Percentiles rank a stretch among this genome's conserved stretches.
phyloP scores from a whole-genome alignment of 1,139 yeast genomes.

The Yamadazyma triangularis region DNA sequence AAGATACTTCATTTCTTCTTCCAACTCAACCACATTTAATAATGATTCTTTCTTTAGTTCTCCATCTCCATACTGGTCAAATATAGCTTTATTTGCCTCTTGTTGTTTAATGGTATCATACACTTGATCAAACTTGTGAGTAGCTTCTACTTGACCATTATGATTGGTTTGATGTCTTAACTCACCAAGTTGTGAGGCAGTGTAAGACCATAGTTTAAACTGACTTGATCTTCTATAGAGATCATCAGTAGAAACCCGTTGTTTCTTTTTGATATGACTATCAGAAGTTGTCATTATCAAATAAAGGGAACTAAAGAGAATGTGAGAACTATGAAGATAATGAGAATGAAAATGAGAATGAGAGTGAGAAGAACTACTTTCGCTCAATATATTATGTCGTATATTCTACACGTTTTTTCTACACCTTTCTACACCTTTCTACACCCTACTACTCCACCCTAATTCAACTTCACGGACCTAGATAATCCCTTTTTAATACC shows the following conservation, averaged over 20 bases:
- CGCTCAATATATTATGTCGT: too few relatives aligned
- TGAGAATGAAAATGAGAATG: too few relatives aligned
- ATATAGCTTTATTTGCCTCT: slow-evolving; percentile 23
- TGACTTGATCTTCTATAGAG: slow-evolving; percentile 84
- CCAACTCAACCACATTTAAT: slow-evolving; percentile 48
- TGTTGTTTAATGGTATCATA: slow-evolving; percentile 24
- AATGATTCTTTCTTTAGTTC: slow-evolving; percentile 28
- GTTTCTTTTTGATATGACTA: neutral
- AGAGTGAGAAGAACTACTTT: too few relatives aligned
- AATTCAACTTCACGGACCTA: slow-evolving; percentile 71
- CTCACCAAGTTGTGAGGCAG: slow-evolving; percentile 48
- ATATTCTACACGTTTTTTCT: too few relatives aligned
- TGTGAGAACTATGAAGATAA: too few relatives aligned
- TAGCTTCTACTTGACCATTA: slow-evolving; percentile 44
- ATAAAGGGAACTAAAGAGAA: neutral
- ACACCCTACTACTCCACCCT: neutral
- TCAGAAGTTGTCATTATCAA: too few relatives aligned
- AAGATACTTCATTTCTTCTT: slow-evolving; percentile 69
- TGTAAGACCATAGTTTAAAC: slow-evolving; percentile 80
- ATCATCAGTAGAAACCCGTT: slow-evolving; percentile 61
- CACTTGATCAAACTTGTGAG: slow-evolving; percentile 27
- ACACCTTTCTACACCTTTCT: too few relatives aligned
- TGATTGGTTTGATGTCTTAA: slow-evolving; percentile 47
- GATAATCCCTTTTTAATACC: slow-evolving; percentile 95
- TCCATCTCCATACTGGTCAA: slow-evolving; percentile 22